These are phyloP conservation scores for Chalara sp. DNA, from an alignment of 2,329 filamentous ascomycete genomes.

Conservation along the genomic window DNA sequence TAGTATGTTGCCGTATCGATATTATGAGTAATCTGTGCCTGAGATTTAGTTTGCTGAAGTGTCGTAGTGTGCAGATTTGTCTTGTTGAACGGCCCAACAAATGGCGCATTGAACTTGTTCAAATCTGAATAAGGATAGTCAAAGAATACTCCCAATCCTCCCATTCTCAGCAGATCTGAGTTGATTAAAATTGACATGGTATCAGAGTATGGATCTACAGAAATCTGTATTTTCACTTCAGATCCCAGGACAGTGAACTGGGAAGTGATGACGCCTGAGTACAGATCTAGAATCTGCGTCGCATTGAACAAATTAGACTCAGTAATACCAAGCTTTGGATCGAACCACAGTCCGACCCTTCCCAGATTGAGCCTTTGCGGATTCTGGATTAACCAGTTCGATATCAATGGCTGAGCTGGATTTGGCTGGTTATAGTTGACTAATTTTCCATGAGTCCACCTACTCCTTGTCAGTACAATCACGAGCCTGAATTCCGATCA, in stretches of 20 bases:
- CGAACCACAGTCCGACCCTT: slow-evolving; percentile 34
- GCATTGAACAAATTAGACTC: slow-evolving; percentile 25
- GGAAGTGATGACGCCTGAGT: slow-evolving; percentile 34
- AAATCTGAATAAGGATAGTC: slow-evolving; percentile 36
- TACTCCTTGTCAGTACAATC: slow-evolving; percentile 4
- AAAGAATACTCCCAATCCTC: slow-evolving; percentile 31
- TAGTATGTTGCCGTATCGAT: slow-evolving; percentile 34
- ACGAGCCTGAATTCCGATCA: not conserved
- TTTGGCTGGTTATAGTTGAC: slow-evolving; percentile 38
- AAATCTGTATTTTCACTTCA: slow-evolving; percentile 30
- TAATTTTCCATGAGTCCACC: slow-evolving; percentile 35
- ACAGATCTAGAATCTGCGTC: slow-evolving; percentile 31
- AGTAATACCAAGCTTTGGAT: slow-evolving; percentile 23
- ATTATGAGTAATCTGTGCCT: slow-evolving; percentile 31
- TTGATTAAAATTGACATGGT: slow-evolving; percentile 31
- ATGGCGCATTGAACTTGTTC: slow-evolving; percentile 38
- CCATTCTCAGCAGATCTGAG: slow-evolving; percentile 28
- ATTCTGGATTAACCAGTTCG: slow-evolving; percentile 45
- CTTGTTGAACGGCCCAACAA: slow-evolving; percentile 34
- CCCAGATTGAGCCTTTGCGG: slow-evolving; percentile 38
- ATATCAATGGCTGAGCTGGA: slow-evolving; percentile 31
- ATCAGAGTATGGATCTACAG: slow-evolving; percentile 33
- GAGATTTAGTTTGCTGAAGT: slow-evolving; percentile 6
- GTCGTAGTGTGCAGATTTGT: slow-evolving; percentile 33
- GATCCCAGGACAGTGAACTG: slow-evolving; percentile 27